Evolutionary conservation across 148 eudicot species (phyloP).

Genomic region (Fagopyrum tataricum): DNA sequence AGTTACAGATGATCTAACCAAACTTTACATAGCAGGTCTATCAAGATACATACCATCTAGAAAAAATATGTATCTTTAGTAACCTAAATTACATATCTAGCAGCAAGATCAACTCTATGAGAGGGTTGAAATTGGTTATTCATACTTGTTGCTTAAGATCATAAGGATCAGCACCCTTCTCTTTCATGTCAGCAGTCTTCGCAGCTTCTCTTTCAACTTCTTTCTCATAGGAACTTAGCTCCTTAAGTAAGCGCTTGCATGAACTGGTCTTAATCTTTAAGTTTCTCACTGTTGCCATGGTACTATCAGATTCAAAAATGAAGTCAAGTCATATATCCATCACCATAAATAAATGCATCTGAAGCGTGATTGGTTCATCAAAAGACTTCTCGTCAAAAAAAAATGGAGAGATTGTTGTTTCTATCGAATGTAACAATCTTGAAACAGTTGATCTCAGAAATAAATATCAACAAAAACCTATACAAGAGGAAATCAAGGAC

Average conservation of each 20-base stretch:
- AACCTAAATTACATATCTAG: not conserved
- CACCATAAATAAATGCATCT: not conserved
- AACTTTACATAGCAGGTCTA: not conserved
- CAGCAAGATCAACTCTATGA: not conserved
- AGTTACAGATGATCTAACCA: not conserved
- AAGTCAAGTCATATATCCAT: not conserved
- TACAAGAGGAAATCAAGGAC: too few species aligned
- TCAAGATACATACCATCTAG: not conserved
- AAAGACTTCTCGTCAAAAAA: too few species aligned
- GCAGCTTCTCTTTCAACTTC: conserved; percentile 94
- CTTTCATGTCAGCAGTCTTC: conserved; percentile 92
- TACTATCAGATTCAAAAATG: not conserved
- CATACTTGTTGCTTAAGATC: conserved; percentile 92
- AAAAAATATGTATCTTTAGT: not conserved
- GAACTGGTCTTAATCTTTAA: conserved; percentile 91
- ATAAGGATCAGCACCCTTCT: conserved; percentile 84
- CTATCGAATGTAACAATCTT: too few species aligned
- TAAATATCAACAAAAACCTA: too few species aligned
- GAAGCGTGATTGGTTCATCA: too few species aligned
- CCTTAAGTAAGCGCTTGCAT: conserved; percentile 81
- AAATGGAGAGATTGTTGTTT: too few species aligned
- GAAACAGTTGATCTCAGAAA: too few species aligned
- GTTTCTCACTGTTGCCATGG: conserved; percentile 76
- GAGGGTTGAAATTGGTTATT: not conserved
- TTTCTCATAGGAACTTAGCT: conserved; percentile 79